Conservation (phyloP, 768 basidiomycete genomes). For the Tephrocybe rancida region DNA sequence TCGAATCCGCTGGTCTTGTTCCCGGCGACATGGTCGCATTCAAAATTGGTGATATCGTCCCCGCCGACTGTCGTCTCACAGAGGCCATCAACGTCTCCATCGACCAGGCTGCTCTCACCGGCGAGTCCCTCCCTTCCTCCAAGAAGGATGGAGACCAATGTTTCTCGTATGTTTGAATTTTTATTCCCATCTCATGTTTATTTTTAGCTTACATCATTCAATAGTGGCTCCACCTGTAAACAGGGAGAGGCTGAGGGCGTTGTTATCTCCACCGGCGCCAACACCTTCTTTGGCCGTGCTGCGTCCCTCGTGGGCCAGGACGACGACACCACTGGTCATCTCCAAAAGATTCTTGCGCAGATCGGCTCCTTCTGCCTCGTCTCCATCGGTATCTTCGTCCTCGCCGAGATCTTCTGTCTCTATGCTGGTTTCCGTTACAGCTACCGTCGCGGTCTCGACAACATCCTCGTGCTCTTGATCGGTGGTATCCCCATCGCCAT, state of each 20-base stretch:
- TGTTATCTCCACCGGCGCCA: constrained; percentile 96
- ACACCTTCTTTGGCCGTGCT: constrained; percentile 99
- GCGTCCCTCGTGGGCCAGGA: constrained; percentile 97
- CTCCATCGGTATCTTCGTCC: constrained; percentile 93
- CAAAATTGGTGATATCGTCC: constrained; percentile 99
- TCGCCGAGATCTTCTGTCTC: constrained; percentile 92
- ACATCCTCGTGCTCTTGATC: constrained; percentile 98
- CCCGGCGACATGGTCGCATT: constrained; percentile 96
- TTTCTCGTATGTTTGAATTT: constrained; percentile 77
- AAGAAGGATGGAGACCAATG: constrained; percentile 97
- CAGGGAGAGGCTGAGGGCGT: constrained; percentile 99
- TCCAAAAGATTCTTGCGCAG: constrained; percentile 98
- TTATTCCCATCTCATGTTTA: constrained; percentile 5
- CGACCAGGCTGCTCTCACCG: constrained; percentile 97
- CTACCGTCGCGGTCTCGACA: constrained; percentile 95
- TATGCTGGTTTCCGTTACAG: constrained; percentile 90
- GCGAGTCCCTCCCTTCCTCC: constrained; percentile 90
- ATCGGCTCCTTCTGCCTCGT: constrained; percentile 98
- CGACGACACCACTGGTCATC: constrained; percentile 96
- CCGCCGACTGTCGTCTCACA: constrained; percentile 95
- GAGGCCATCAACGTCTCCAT: constrained; percentile 98
- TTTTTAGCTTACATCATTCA: constrained; percentile 6
- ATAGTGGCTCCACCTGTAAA: constrained; percentile 94
- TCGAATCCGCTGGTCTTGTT: constrained; percentile 87
- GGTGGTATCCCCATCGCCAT: constrained; percentile 99